Evolutionary conservation across 805 yeast genomes (phyloP).

Genomic region (Zygoascus biomembranicola): DNA sequence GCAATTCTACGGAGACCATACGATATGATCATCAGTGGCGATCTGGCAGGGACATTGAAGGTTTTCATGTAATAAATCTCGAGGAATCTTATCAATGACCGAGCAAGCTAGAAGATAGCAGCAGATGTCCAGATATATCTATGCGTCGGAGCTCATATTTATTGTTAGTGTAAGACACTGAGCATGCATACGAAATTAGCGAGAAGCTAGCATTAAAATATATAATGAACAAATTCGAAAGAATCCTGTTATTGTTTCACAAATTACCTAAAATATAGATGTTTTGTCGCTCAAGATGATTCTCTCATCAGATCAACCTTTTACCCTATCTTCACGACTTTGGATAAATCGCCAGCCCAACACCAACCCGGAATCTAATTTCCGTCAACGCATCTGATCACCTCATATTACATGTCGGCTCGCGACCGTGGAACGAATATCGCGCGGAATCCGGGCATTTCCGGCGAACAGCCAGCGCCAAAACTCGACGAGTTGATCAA

Average conservation of each 20-base stretch:
- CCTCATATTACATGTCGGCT: background rate
- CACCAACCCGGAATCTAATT: background rate
- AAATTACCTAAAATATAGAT: too few species aligned
- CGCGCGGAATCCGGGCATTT: background rate
- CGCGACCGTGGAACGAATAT: background rate
- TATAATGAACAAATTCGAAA: too few species aligned
- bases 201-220: background rate
- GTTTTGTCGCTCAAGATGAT: too few species aligned
- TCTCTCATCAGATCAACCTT: background rate
- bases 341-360: too few species aligned
- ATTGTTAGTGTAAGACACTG: background rate
- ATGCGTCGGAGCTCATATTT: background rate
- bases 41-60: constrained; percentile 57
- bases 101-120: too few species aligned
- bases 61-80: constrained; percentile 32
- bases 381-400: background rate
- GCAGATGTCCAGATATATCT: too few species aligned
- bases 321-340: background rate
- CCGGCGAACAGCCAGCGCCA: background rate
- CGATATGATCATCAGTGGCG: constrained; percentile 56
- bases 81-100: too few species aligned
- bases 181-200: background rate
- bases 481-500: constrained; percentile 14
- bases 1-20: constrained; percentile 41
- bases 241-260: too few species aligned